Base-by-base conservation (phyloP, 345 rosid genomes). In the Acer saccharum region DNA sequence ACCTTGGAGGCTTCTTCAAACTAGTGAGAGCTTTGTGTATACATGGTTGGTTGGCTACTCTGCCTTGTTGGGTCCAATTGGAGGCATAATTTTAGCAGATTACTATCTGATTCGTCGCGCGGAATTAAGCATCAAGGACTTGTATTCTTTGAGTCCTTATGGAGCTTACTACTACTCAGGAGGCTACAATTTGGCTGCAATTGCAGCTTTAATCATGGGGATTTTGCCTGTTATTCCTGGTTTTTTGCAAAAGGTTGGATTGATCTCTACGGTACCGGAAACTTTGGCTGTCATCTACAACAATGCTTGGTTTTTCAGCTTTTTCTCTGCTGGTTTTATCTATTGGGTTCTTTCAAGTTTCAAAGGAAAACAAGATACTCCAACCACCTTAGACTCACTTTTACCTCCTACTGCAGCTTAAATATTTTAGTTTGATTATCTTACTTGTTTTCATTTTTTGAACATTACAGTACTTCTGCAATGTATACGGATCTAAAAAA, bases 11-110 rank as follows among this genome's bases (percentile, higher is more conserved):
- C 87, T 95, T 46, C 92, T 93, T 4, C 79, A 87, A 71, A 91
- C 99, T 1, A 95, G 99, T 73, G 98, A 95, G 86, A 95, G 96
- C 85, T 95, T 95, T 76, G 97, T 95, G 25, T 92, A 95, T 69
- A 95, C 98, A 0, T 95, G 99, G 99, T 81, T 93, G 21, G 89
- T 95, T 10, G 96, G 99, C 0, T 93, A 95, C 82, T 95, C 99
- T 0, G 99, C 98, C 0, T 79, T 95, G 48, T 75, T 95, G 48
- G 99, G 99, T 68, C 98, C 99, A 0, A 92, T 93, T 18, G 96
- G 96, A 0, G 98, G 97, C 21, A 85, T 95, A 62, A 32, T 95
- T 18, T 68, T 95, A 7, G 87, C 86, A 0, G 99, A 95, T 87
- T 95, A 95, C 80, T 93, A 92, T 71, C 84, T 93, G 1, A 81